phyloP scores from a whole-genome alignment of 2,329 filamentous ascomycete genomes.

The Claviceps arundinis region DNA sequence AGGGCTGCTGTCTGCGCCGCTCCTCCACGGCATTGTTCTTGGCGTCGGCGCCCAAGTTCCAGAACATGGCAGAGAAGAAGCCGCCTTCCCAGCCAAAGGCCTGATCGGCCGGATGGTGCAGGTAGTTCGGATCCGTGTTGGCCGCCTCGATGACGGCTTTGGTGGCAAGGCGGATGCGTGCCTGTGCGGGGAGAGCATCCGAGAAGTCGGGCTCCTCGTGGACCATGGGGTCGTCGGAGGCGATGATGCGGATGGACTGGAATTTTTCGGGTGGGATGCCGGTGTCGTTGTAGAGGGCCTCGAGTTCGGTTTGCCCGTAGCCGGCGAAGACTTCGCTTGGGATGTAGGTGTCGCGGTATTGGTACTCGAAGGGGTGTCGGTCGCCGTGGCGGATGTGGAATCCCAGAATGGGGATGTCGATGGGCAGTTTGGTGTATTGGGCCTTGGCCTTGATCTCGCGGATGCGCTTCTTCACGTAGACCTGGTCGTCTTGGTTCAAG shows the following conservation, averaged over 20 bases:
- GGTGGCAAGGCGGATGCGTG: slow-evolving; percentile 61
- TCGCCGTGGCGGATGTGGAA: slow-evolving; percentile 74
- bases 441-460: slow-evolving; percentile 38
- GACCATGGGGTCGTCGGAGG: slow-evolving; percentile 71
- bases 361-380: slow-evolving; percentile 60
- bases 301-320: slow-evolving; percentile 42
- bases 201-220: slow-evolving; percentile 52
- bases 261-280: slow-evolving; percentile 22
- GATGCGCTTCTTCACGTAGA: slow-evolving; percentile 49
- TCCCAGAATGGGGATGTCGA: slow-evolving; percentile 39
- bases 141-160: slow-evolving; percentile 35
- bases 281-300: slow-evolving; percentile 31
- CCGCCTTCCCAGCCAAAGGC: slow-evolving; percentile 79
- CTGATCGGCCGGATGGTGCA: slow-evolving; percentile 59
- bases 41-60: slow-evolving; percentile 50
- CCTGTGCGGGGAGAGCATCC: slow-evolving; percentile 50
- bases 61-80: slow-evolving; percentile 73
- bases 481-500: slow-evolving; percentile 50
- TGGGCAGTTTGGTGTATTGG: slow-evolving; percentile 24
- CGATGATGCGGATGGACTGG: slow-evolving; percentile 45
- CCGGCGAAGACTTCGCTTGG: slow-evolving; percentile 56
- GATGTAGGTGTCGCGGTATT: slow-evolving; percentile 67
- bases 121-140: slow-evolving; percentile 31
- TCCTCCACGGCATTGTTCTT: slow-evolving; percentile 23
- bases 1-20: slow-evolving; percentile 19